Conservation (phyloP, 345 rosid species). For the Citrus unshiu region DNA sequence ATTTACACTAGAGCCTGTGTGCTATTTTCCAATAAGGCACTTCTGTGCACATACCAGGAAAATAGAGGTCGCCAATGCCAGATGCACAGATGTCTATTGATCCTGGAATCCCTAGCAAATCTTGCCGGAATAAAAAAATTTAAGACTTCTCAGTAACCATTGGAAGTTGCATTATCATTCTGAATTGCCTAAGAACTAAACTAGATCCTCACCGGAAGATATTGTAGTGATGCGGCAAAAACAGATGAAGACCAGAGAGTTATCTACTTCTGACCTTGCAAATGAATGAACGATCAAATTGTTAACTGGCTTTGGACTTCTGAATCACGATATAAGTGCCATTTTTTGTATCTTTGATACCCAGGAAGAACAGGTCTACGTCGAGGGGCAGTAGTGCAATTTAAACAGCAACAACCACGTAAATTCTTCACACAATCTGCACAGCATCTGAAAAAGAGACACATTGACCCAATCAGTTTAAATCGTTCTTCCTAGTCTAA, state of each 20-base stretch:
- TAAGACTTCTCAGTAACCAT: neutral
- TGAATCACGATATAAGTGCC: conserved; percentile 68
- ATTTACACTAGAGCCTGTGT: no score
- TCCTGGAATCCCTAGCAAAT: neutral
- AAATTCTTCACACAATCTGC: conserved; percentile 46
- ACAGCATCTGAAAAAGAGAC: conserved; percentile 59
- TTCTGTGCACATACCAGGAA: no score
- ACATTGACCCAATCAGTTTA: neutral
- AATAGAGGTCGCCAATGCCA: no score
- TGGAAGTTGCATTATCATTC: neutral
- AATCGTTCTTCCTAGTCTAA: neutral
- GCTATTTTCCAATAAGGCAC: no score
- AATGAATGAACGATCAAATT: conserved; percentile 1
- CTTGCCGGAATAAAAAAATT: neutral
- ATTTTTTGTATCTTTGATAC: conserved; percentile 72
- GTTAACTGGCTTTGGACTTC: conserved; percentile 26
- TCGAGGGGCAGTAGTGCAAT: conserved; percentile 68
- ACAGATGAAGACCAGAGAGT: conserved; percentile 2
- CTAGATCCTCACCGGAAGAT: neutral
- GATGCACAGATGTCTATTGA: no score
- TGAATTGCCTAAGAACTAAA: neutral
- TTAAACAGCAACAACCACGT: conserved; percentile 70
- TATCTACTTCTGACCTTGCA: conserved; percentile 9
- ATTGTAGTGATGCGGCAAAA: neutral
- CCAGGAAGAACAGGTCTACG: conserved; percentile 78